Percentiles rank a stretch among this genome's conserved stretches.
phyloP scores from a whole-genome alignment of 2,329 filamentous ascomycete genomes.

The Sporothrix humicola region DNA sequence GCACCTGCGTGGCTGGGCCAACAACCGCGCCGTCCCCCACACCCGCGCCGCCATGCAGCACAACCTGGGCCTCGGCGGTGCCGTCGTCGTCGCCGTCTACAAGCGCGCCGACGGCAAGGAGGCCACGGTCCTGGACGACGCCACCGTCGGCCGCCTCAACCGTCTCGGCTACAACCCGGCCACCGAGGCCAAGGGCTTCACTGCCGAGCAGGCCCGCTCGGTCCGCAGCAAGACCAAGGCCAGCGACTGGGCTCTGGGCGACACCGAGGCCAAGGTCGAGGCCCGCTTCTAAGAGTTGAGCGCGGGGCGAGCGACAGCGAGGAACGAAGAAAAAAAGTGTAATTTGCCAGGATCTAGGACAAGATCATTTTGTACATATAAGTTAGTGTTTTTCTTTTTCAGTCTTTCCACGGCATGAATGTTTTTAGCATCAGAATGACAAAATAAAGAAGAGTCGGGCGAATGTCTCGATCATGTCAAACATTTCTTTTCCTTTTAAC shows the following conservation, averaged over 20 bases:
- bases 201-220: conserved; percentile 71
- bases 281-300: conserved; percentile 42
- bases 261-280: conserved; percentile 75
- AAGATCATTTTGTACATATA: conserved; percentile 13
- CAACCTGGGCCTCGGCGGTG: conserved; percentile 89
- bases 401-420: conserved; percentile 7
- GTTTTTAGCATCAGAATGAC: conserved; percentile 20
- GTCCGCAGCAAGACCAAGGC: conserved; percentile 70
- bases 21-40: conserved; percentile 74
- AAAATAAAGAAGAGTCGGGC: neutral
- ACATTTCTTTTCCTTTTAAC: too few species aligned
- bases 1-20: conserved; percentile 95
- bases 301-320: neutral
- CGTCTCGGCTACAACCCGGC: conserved; percentile 90
- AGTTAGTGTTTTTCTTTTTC: conserved; percentile 3
- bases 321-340: neutral
- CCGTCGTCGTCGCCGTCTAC: conserved; percentile 89
- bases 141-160: conserved; percentile 68
- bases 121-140: conserved; percentile 64
- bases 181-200: conserved; percentile 86
- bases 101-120: conserved; percentile 77
- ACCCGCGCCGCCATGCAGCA: conserved; percentile 84
- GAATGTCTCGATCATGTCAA: neutral
- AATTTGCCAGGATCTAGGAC: conserved; percentile 2
- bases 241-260: conserved; percentile 78